These are phyloP conservation scores for Pseudisothecium myosuroides DNA, from an alignment of 225 moss, liverwort and hornwort species.

Conservation along the genomic window DNA sequence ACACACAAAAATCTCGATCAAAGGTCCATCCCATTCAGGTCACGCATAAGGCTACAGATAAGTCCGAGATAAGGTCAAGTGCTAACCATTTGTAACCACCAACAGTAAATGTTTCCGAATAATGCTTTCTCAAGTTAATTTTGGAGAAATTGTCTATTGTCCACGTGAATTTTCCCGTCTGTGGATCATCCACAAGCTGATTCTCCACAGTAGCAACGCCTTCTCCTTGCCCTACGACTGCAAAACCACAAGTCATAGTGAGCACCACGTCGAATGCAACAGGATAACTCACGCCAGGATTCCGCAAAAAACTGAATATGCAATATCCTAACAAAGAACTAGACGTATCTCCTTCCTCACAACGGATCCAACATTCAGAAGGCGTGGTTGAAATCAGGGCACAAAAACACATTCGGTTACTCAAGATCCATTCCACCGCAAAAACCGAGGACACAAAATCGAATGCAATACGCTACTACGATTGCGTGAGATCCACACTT, in stretches of 20 bases:
- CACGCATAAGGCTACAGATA: not conserved
- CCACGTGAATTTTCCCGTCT: slow-evolving; percentile 99
- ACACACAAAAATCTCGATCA: slow-evolving; percentile 6
- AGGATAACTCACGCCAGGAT: not conserved
- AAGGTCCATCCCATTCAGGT: not conserved
- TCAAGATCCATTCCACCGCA: not conserved
- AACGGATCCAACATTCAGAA: not conserved
- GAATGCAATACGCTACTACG: not conserved
- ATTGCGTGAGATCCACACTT: slow-evolving; percentile 4
- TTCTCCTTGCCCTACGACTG: slow-evolving; percentile 98
- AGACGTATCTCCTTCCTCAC: not conserved
- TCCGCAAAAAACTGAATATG: not conserved
- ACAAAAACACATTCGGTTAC: not conserved
- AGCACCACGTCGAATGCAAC: not conserved
- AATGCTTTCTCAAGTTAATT: slow-evolving; percentile 93
- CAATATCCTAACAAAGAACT: not conserved
- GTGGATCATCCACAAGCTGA: slow-evolving; percentile 99
- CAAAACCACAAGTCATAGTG: not conserved
- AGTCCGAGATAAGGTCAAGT: not conserved
- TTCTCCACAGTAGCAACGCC: slow-evolving; percentile 93
- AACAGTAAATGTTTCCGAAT: slow-evolving; percentile 93
- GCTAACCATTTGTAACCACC: slow-evolving; percentile 99
- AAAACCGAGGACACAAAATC: not conserved
- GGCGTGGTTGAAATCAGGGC: not conserved
- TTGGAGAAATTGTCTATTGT: slow-evolving; percentile 97